Evolutionary conservation across 768 basidiomycete species (phyloP).

Genomic region (Termitomyces bulborhizus): DNA sequence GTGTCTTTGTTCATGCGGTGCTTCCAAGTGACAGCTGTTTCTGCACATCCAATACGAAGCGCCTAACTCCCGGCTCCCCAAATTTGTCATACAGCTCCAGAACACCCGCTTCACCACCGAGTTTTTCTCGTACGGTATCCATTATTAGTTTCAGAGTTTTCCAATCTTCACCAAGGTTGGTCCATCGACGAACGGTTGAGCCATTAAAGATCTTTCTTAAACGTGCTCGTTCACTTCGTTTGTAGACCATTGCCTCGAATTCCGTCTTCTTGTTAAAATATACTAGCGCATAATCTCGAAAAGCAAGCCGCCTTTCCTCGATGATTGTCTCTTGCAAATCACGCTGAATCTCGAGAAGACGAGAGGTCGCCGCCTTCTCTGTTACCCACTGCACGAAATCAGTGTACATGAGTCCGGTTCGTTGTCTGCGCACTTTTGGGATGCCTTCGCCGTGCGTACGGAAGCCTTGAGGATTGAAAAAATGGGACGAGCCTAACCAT

Average conservation of each 20-base stretch:
- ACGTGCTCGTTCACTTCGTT: constrained; percentile 21
- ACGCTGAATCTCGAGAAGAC: background rate
- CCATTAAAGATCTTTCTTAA: constrained; percentile 46
- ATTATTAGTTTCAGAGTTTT: constrained; percentile 42
- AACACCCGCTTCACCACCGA: constrained; percentile 44
- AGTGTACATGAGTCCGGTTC: constrained; percentile 44
- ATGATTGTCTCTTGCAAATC: background rate
- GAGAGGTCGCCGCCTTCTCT: constrained; percentile 11
- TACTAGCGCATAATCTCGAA: constrained; percentile 39
- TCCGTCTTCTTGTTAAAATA: constrained; percentile 47
- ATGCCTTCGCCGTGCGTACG: constrained; percentile 26
- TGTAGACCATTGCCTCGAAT: constrained; percentile 31
- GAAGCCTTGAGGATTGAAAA: constrained; percentile 41
- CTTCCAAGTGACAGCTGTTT: background rate
- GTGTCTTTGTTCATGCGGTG: background rate
- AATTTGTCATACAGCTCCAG: constrained; percentile 26
- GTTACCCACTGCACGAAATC: constrained; percentile 50
- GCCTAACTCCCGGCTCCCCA: background rate
- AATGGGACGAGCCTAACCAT: constrained; percentile 50
- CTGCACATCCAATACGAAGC: background rate
- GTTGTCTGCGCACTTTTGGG: constrained; percentile 36
- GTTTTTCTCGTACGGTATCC: constrained; percentile 35
- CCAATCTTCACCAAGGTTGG: constrained; percentile 36
- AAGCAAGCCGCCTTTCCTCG: constrained; percentile 14
- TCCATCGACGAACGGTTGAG: constrained; percentile 45